These are phyloP conservation scores for Perilla frutescens DNA, from an alignment of 257 asterid species.

Conservation along the genomic window DNA sequence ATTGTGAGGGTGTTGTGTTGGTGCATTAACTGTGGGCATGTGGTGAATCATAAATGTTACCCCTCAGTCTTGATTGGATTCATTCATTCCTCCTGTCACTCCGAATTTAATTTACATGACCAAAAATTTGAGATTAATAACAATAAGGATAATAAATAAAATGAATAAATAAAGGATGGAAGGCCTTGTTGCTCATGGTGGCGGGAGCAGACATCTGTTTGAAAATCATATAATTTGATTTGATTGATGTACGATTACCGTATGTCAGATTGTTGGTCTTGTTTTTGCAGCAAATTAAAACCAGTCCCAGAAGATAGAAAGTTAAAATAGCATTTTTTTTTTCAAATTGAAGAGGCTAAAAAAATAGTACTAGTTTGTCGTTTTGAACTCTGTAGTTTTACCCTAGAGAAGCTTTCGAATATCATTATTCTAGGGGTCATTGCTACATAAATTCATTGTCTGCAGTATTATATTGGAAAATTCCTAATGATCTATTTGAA, in stretches of 20 bases:
- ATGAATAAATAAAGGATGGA: too few relatives aligned
- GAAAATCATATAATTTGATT: conserved; percentile 21
- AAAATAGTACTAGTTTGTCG: not conserved
- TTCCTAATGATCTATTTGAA: too few relatives aligned
- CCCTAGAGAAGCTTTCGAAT: not conserved
- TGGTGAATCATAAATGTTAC: conserved; percentile 64
- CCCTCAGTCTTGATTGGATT: conserved; percentile 24
- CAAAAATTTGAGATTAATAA: not conserved
- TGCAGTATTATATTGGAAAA: not conserved
- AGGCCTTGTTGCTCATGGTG: not conserved
- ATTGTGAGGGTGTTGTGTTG: conserved; percentile 21
- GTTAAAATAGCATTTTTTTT: not conserved
- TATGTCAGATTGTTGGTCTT: conserved; percentile 18
- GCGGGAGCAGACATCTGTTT: conserved; percentile 26
- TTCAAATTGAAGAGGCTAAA: not conserved
- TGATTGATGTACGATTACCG: conserved; percentile 8
- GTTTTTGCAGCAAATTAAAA: not conserved
- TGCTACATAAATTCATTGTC: not conserved
- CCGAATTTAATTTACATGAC: conserved; percentile 10
- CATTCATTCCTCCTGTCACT: conserved; percentile 20
- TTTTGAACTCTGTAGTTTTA: not conserved
- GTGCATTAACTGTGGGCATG: conserved; percentile 64
- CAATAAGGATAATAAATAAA: too few relatives aligned
- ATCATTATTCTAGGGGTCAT: not conserved
- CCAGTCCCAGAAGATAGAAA: not conserved